Conservation (phyloP, 2,329 filamentous ascomycete species). For the Escovopsis sp. region DNA sequence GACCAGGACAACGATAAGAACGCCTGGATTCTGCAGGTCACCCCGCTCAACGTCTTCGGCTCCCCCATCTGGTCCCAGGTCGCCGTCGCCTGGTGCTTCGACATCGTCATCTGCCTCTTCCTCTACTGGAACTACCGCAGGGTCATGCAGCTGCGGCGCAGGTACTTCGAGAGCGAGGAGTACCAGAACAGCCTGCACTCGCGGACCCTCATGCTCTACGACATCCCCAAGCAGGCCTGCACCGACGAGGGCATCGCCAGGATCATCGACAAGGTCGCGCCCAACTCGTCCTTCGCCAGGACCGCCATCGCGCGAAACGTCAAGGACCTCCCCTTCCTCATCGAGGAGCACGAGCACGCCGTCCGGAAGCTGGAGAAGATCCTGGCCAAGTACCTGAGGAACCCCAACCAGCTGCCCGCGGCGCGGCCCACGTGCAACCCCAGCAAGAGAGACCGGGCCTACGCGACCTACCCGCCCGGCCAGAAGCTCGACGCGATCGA, state of each 20-base stretch:
- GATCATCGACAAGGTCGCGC: conserved; percentile 66
- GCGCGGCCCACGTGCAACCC: conserved; percentile 65
- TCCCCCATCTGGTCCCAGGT: conserved; percentile 43
- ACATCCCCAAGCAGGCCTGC: conserved; percentile 61
- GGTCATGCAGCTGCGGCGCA: conserved; percentile 52
- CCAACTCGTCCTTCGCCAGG: conserved; percentile 62
- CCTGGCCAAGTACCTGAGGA: conserved; percentile 78
- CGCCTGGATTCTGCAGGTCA: conserved; percentile 42
- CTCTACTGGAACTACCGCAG: conserved; percentile 83
- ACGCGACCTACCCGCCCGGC: conserved; percentile 44
- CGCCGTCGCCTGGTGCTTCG: conserved; percentile 47
- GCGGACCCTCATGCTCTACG: conserved; percentile 55
- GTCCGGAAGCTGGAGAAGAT: conserved; percentile 73
- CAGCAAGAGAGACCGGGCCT: conserved; percentile 62
- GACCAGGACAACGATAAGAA: conserved; percentile 6
- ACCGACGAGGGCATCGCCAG: conserved; percentile 78
- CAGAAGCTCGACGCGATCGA: conserved; percentile 88
- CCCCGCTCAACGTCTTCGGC: conserved; percentile 39
- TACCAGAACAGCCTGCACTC: conserved; percentile 82
- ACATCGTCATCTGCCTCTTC: conserved; percentile 62
- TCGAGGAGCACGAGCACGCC: conserved; percentile 65
- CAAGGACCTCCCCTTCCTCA: conserved; percentile 72
- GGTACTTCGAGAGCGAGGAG: conserved; percentile 72
- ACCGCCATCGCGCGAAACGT: conserved; percentile 83
- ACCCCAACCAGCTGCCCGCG: conserved; percentile 64